These are phyloP conservation scores for Elongisporangium prolatum DNA, from an alignment of 352 stramenopile species.

Conservation along the genomic window DNA sequence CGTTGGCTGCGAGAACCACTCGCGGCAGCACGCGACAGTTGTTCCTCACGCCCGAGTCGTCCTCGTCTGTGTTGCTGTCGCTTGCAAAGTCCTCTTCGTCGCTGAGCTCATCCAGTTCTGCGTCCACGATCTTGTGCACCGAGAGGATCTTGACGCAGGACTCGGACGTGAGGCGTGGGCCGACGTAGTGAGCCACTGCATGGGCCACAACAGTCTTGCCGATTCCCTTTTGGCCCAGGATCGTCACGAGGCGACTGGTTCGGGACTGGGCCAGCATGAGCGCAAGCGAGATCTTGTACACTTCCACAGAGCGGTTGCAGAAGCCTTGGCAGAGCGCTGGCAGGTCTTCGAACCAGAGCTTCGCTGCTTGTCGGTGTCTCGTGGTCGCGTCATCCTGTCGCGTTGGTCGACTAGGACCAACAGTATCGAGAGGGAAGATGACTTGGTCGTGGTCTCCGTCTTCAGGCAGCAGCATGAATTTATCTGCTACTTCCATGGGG, in stretches of 20 bases:
- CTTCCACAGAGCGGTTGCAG: slow-evolving; percentile 37
- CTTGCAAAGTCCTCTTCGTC: slow-evolving; percentile 6
- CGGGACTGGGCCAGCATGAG: slow-evolving; percentile 35
- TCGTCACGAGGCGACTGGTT: slow-evolving; percentile 38
- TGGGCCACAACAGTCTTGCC: slow-evolving; percentile 45
- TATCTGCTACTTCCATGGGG: slow-evolving; percentile 30
- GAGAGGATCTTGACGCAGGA: slow-evolving; percentile 38
- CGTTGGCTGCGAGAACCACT: slow-evolving; percentile 18
- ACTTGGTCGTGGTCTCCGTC: slow-evolving; percentile 41
- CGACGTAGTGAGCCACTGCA: slow-evolving; percentile 39
- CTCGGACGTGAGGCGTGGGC: slow-evolving; percentile 28
- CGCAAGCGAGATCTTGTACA: slow-evolving; percentile 46
- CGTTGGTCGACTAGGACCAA: slow-evolving; percentile 8
- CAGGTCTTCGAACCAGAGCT: slow-evolving; percentile 45
- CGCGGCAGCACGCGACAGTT: slow-evolving; percentile 13
- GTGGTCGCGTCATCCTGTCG: slow-evolving; percentile 22
- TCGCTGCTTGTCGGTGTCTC: slow-evolving; percentile 2
- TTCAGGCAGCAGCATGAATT: slow-evolving; percentile 46
- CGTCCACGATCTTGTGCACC: slow-evolving; percentile 24
- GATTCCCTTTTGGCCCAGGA: slow-evolving; percentile 38
- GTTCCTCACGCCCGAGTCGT: neutral
- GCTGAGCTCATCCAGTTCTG: slow-evolving; percentile 20
- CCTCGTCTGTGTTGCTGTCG: neutral
- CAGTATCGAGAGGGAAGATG: slow-evolving; percentile 38
- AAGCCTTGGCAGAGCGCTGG: slow-evolving; percentile 45